Evolutionary conservation across 805 yeast species (phyloP).

Genomic region (Wickerhamiella musiphila): DNA sequence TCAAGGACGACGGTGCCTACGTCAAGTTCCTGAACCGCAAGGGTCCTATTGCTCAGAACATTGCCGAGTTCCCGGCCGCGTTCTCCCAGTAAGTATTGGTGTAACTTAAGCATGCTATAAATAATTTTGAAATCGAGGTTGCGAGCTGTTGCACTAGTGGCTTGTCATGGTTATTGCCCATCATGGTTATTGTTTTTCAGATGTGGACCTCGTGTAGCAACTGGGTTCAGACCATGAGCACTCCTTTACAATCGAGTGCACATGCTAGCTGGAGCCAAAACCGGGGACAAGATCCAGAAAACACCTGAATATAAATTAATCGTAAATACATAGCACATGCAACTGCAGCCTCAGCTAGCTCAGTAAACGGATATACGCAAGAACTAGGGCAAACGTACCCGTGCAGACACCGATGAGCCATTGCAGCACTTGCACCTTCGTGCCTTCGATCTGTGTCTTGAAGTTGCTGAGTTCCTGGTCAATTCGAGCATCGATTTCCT

Average conservation of each 20-base stretch:
- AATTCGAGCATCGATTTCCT: slow-evolving; percentile 85
- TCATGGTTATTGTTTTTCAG: too few relatives aligned
- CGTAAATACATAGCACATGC: too few relatives aligned
- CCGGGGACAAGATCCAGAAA: too few relatives aligned
- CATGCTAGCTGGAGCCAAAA: too few relatives aligned
- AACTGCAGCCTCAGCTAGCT: too few relatives aligned
- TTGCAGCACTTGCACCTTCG: slow-evolving; percentile 92
- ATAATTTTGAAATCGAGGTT: too few relatives aligned
- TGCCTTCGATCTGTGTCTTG: slow-evolving; percentile 87
- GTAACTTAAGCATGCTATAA: not conserved
- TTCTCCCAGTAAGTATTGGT: slow-evolving; percentile 22
- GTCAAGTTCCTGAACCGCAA: slow-evolving; percentile 95
- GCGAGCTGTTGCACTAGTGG: too few relatives aligned
- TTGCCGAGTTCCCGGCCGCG: slow-evolving; percentile 76
- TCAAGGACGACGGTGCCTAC: slow-evolving; percentile 98
- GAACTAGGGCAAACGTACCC: slow-evolving; percentile 87
- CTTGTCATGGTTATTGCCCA: too few relatives aligned
- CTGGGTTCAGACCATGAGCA: too few relatives aligned
- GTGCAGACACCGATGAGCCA: slow-evolving; percentile 98
- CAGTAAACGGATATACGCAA: slow-evolving; percentile 77
- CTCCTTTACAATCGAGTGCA: too few relatives aligned
- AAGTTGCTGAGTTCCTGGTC: slow-evolving; percentile 91
- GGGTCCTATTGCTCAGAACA: slow-evolving; percentile 88
- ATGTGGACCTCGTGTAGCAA: too few relatives aligned
- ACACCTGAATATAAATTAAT: too few relatives aligned